Evolutionary conservation across 495 filamentous ascomycete species (phyloP), one percentile per base, ranked within the genome.

Genomic region (Xylaria nigripes): DNA sequence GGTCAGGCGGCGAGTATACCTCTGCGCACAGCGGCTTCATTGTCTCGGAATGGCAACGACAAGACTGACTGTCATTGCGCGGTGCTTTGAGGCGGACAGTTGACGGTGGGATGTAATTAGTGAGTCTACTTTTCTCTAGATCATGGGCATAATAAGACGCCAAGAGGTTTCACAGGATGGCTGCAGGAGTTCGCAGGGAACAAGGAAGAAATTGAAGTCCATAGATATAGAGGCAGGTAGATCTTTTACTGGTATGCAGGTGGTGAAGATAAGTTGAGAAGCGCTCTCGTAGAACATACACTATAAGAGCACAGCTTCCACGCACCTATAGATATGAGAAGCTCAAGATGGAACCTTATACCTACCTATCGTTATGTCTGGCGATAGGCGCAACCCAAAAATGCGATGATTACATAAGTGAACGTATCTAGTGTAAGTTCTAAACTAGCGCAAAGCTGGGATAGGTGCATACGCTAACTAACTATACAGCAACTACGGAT

Each of bases 1-100:
- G 57, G 61, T 59, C 59, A 62, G 64, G 59, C 61, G 64, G 61
- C 64, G 58, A 60, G 56, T 58, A 48, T 59, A 48, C 59, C 60
- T 64, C 68, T 60, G 64, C 62, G 59, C 67, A 38, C 45, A 55
- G 62, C 71, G 62, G 71, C 72, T 69, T 76, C 74, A 76, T 77
- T 58, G 68, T 77, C 65, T 68, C 72, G 63, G 65, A 57, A 58
- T 63, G 60, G 59, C 58, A 51, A 59, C 51, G 54, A 49, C 55
- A 58, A 56, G 61, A 41, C 51, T 63, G 54, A 46, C 25, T 38
- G 46, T 55, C 53, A 50, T 55, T 36, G 27, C 53, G 48, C 46
- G n/a, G 23, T 13, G 40, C 29, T 40, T 55, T 50, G 51, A 18
- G 44, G 42, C 18, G 34, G 13, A 54, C n/a, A 15, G 34, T 13